These are phyloP conservation scores for Botryotinia globosa DNA, from an alignment of 2,329 filamentous ascomycete species.

Conservation along the genomic window DNA sequence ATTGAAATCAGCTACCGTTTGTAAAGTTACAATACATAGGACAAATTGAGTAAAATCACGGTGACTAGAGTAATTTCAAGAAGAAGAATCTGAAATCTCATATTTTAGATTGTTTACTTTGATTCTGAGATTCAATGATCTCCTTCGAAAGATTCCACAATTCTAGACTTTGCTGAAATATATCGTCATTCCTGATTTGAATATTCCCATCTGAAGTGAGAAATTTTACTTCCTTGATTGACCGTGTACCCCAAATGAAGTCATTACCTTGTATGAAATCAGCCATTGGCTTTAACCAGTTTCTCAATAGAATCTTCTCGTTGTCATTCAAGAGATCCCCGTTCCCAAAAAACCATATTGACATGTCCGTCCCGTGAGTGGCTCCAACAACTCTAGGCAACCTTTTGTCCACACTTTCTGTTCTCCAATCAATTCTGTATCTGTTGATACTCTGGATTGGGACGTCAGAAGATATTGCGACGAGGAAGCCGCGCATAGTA, in stretches of 20 bases:
- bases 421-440: constrained; percentile 27
- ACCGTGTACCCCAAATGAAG: constrained; percentile 22
- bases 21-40: background rate
- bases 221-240: constrained; percentile 20
- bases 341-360: constrained; percentile 28
- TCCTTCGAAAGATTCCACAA: constrained; percentile 20
- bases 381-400: constrained; percentile 21
- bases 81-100: background rate
- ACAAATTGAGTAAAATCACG: background rate
- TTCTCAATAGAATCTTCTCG: constrained; percentile 20
- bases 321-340: constrained; percentile 18
- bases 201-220: constrained; percentile 23
- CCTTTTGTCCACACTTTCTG: constrained; percentile 23
- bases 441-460: constrained; percentile 22
- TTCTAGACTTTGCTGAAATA: constrained; percentile 22
- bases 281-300: constrained; percentile 26
- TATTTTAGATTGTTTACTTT: background rate
- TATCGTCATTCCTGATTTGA: constrained; percentile 22
- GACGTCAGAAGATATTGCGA: constrained; percentile 16
- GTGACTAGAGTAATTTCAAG: background rate
- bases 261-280: constrained; percentile 21
- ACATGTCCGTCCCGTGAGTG: constrained; percentile 25
- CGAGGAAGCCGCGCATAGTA: constrained; percentile 24
- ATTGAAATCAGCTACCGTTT: background rate
- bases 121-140: background rate